Conservation (phyloP, 306 rosid genomes). For the Ormosia emarginata region DNA sequence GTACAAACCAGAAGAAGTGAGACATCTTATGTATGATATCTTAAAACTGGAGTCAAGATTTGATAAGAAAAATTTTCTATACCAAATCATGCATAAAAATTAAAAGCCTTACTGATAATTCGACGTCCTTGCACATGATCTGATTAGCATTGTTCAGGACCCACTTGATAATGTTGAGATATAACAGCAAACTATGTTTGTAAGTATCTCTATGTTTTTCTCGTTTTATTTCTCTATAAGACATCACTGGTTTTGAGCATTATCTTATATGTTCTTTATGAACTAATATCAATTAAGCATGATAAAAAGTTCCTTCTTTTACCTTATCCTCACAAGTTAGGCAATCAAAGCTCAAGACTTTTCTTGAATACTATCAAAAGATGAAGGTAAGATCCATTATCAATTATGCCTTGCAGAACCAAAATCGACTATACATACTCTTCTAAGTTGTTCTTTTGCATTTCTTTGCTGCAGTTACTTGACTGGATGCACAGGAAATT, state of each 20-base stretch:
- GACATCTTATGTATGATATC: background rate
- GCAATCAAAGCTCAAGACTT: slow-evolving; percentile 39
- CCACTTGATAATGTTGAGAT: slow-evolving; percentile 50
- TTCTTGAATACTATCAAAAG: slow-evolving; percentile 33
- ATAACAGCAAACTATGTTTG: slow-evolving; percentile 48
- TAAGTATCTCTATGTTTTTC: slow-evolving; percentile 60
- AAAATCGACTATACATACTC: background rate
- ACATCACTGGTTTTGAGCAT: slow-evolving; percentile 29
- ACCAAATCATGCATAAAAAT: slow-evolving; percentile 18
- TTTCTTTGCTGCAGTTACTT: slow-evolving; percentile 59
- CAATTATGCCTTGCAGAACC: background rate
- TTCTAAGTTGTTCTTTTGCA: slow-evolving; percentile 25
- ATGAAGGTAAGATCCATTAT: slow-evolving; percentile 66
- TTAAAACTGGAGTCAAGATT: slow-evolving; percentile 19
- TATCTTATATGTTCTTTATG: slow-evolving; percentile 38
- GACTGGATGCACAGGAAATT: slow-evolving; percentile 98
- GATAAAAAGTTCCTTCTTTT: slow-evolving; percentile 23
- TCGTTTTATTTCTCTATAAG: slow-evolving; percentile 33
- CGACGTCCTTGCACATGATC: slow-evolving; percentile 39
- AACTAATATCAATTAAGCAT: slow-evolving; percentile 29
- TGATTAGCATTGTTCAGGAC: slow-evolving; percentile 36
- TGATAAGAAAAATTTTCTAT: background rate
- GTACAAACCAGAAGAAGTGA: slow-evolving; percentile 15
- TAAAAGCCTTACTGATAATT: slow-evolving; percentile 12
- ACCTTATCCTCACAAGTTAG: slow-evolving; percentile 31